These are phyloP conservation scores for Chlamydomonas sp. DNA, from an alignment of 139 green algal species.

Conservation along the genomic window DNA sequence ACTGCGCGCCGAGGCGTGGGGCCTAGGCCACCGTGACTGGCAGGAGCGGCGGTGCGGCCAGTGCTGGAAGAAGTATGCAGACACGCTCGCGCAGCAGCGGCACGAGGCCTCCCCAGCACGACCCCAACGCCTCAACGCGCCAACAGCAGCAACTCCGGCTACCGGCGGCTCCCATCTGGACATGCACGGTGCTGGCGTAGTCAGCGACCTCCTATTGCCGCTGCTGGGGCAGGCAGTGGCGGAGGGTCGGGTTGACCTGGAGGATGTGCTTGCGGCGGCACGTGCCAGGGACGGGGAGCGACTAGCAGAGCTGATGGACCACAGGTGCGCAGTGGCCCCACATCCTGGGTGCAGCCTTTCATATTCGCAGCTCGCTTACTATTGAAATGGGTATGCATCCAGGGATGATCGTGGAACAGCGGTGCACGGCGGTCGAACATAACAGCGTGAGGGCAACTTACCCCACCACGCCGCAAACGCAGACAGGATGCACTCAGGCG, in stretches of 20 bases:
- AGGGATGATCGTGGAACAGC: too few relatives aligned
- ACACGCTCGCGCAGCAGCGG: neutral
- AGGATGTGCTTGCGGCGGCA: neutral
- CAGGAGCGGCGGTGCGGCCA: conserved; percentile 2
- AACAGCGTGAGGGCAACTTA: too few relatives aligned
- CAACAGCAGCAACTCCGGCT: neutral
- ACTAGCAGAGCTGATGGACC: conserved; percentile 8
- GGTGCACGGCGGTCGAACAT: too few relatives aligned
- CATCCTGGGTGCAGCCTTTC: neutral
- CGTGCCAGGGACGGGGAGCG: neutral
- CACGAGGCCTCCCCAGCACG: neutral
- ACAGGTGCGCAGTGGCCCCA: neutral
- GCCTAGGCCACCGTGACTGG: conserved; percentile 32
- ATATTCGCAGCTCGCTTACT: neutral
- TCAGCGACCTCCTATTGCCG: neutral
- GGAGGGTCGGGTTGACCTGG: neutral
- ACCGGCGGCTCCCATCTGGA: too few relatives aligned
- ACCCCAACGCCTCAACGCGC: neutral
- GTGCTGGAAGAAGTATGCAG: conserved; percentile 9
- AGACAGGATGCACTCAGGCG: too few relatives aligned
- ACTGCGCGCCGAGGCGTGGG: conserved; percentile 35
- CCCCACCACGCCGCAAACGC: too few relatives aligned
- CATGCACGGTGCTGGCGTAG: neutral
- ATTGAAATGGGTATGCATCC: too few relatives aligned
- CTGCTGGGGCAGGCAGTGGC: neutral